Evolutionary conservation across 768 basidiomycete species (phyloP).

Genomic region (Serpula lacrymans): DNA sequence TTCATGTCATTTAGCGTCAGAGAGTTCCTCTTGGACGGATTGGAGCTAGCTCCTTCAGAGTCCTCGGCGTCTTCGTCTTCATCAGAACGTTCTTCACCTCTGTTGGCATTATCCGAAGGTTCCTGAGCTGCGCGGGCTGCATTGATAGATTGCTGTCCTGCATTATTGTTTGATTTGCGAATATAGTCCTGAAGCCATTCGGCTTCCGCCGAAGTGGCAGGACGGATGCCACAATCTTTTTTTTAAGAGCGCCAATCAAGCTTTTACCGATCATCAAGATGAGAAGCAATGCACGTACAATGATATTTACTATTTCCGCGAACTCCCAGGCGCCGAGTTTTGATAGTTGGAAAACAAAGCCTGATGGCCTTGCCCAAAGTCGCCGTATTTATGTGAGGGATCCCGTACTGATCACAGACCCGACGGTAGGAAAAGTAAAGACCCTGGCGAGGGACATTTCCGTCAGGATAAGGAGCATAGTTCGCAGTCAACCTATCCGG

Average conservation of each 20-base stretch:
- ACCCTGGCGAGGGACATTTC: constrained; percentile 90
- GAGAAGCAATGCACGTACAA: constrained; percentile 53
- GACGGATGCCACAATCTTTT: constrained; percentile 88
- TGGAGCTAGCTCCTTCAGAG: constrained; percentile 68
- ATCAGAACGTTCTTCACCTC: constrained; percentile 70
- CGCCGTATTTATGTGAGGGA: constrained; percentile 93
- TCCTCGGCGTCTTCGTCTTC: constrained; percentile 90
- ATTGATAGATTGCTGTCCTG: constrained; percentile 71
- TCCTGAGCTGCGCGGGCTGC: constrained; percentile 72
- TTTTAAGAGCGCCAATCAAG: constrained; percentile 26
- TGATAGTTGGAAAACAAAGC: constrained; percentile 91
- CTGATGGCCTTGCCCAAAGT: constrained; percentile 94
- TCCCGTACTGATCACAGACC: constrained; percentile 89
- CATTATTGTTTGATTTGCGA: constrained; percentile 85
- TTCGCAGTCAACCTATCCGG: constrained; percentile 84
- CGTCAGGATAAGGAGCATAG: constrained; percentile 88
- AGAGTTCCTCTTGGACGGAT: constrained; percentile 70
- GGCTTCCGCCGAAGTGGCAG: constrained; percentile 86
- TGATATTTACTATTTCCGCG: constrained; percentile 97
- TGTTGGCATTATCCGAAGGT: constrained; percentile 55
- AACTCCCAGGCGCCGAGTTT: constrained; percentile 88
- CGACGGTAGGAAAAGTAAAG: constrained; percentile 91
- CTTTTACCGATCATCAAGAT: constrained; percentile 28
- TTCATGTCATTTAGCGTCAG: constrained; percentile 65
- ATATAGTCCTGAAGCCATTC: constrained; percentile 93